These are phyloP conservation scores for Suillus decipiens DNA, from an alignment of 768 basidiomycete genomes.

Conservation along the genomic window DNA sequence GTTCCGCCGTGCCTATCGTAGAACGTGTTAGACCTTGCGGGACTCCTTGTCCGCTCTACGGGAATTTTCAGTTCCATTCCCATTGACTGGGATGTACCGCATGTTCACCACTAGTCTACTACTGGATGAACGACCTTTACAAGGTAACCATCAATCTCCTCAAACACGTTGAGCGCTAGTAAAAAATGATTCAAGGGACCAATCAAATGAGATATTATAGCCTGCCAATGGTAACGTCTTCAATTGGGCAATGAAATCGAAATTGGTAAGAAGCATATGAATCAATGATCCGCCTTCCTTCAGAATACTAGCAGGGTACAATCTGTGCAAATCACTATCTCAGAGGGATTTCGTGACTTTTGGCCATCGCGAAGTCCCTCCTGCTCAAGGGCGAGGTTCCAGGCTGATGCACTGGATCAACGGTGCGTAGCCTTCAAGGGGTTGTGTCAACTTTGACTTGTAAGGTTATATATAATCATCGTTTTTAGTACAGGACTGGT, in stretches of 20 bases:
- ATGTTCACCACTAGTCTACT: not conserved
- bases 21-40: not conserved
- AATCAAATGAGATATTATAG: not conserved
- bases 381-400: not conserved
- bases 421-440: not conserved
- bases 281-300: not conserved
- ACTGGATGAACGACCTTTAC: not conserved
- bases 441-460: not conserved
- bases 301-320: not conserved
- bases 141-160: not conserved
- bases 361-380: not conserved
- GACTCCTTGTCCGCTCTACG: not conserved
- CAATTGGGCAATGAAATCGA: not conserved
- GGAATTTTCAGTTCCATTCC: no score
- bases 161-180: not conserved
- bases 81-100: not conserved
- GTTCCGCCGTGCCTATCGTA: not conserved
- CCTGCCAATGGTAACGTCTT: not conserved
- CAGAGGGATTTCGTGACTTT: not conserved
- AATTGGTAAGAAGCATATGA: not conserved
- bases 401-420: not conserved
- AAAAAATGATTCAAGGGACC: not conserved
- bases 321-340: not conserved
- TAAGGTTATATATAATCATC: no score
- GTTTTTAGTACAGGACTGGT: not conserved